These are phyloP conservation scores for Nitzschia sp. DNA, from an alignment of 108 stramenopile genomes.

Conservation along the genomic window DNA sequence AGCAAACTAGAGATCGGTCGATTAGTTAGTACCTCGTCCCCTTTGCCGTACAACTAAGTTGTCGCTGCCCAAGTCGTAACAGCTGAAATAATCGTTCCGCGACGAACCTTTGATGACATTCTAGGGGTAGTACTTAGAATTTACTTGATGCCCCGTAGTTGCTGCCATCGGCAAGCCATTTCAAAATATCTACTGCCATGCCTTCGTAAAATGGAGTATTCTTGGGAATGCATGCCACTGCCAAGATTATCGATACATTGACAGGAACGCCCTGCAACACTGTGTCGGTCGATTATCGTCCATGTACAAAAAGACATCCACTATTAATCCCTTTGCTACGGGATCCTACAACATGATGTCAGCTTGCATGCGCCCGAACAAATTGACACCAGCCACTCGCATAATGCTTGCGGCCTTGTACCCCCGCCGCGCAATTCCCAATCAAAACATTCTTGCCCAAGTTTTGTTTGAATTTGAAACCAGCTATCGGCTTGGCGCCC, in stretches of 20 bases:
- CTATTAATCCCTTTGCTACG: slow-evolving; percentile 23
- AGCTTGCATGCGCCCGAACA: slow-evolving; percentile 14
- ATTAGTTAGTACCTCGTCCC: too few species aligned
- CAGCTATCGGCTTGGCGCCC: slow-evolving; percentile 41
- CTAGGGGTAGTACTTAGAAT: too few species aligned
- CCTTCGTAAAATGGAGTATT: slow-evolving; percentile 30
- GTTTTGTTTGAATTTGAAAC: slow-evolving; percentile 54
- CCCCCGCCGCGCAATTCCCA: slow-evolving; percentile 24
- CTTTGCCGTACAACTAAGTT: too few species aligned
- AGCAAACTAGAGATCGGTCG: too few species aligned
- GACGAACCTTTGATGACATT: too few species aligned
- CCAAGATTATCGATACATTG: slow-evolving; percentile 22
- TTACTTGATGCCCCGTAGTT: slow-evolving; percentile 20
- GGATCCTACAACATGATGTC: slow-evolving; percentile 24
- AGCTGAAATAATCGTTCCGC: too few species aligned
- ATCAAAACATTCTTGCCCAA: slow-evolving; percentile 30
- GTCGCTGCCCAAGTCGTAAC: too few species aligned
- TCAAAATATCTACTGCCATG: slow-evolving; percentile 26
- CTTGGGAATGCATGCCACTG: slow-evolving; percentile 30
- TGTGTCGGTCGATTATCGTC: slow-evolving; percentile 21
- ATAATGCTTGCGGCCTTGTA: slow-evolving; percentile 33
- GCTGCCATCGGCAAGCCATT: slow-evolving; percentile 29
- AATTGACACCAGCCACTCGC: slow-evolving; percentile 36
- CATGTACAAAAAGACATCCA: slow-evolving; percentile 33
- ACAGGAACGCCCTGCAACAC: slow-evolving; percentile 7